Evolutionary conservation across 192 early-diverging fungal species (phyloP), one percentile per base, ranked within the genome.

Genomic region (Coemansia pectinata): DNA sequence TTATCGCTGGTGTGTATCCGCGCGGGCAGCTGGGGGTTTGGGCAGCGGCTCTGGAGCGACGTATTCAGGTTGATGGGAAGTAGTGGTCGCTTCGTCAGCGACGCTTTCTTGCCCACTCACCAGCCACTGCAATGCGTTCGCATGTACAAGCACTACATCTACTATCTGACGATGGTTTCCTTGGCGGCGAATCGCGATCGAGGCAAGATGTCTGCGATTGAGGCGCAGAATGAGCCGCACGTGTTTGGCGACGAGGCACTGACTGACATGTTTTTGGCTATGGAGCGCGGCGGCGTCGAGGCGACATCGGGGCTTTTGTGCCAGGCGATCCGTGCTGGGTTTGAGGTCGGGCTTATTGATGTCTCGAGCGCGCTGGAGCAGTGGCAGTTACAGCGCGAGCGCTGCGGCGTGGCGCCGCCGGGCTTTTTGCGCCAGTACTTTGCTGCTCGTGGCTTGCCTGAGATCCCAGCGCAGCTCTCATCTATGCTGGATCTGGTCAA

Each of bases 351-450:
- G 11, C 76, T 69, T 53, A 62, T 83, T 50, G 76, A 78, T 27
- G 45, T 75, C 0, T 70, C 69, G 6, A 69, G 65, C 11, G 71
- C 64, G 66, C 70, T 83, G 25, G 76, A 78, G 75, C 76, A 78
- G 63, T 83, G 80, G 80, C 80, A 83, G 76, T 34, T 72, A 65
- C 69, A 78, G 50, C 80, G 80, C 33, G 80, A 83, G 76, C 69
- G 62, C 19, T 50, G 55, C 1, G 80, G 80, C 21, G 45, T 68
- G 29, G 80, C 80, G 3, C 66, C 57, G 45, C 44, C 34, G 1
- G 80, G 72, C 5, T 77, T 71, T 58, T 31, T 83, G 69, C 72
- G 55, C 23, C 71, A 71, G 69, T 83, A 69, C 50, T 69, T 83
- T 60, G 69, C 65, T 4, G 2, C 52, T 10, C 52, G 50, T 23